Evolutionary conservation across 2,329 filamentous ascomycete genomes (phyloP).

Genomic region (Eutypella sp.): DNA sequence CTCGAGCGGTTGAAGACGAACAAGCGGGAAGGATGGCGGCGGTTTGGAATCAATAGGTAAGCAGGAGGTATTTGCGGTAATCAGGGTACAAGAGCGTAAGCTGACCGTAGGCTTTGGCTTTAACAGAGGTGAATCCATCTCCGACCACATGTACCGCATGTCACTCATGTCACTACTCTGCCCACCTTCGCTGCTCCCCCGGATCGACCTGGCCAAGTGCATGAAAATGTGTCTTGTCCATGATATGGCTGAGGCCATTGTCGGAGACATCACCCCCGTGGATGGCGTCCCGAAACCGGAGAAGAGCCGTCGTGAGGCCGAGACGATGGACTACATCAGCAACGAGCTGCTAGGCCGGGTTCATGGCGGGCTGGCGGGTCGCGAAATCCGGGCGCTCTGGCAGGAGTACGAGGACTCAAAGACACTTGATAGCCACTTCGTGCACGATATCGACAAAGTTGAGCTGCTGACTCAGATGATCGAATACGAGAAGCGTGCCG

Average conservation of each 20-base stretch:
- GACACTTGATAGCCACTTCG: slow-evolving; percentile 81
- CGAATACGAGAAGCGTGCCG: slow-evolving; percentile 78
- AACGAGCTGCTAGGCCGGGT: slow-evolving; percentile 67
- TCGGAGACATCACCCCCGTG: slow-evolving; percentile 94
- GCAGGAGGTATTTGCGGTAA: no score
- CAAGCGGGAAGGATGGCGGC: slow-evolving; percentile 91
- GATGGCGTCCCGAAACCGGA: slow-evolving; percentile 81
- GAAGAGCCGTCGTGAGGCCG: slow-evolving; percentile 80
- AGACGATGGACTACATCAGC: slow-evolving; percentile 90
- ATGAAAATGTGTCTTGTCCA: slow-evolving; percentile 94
- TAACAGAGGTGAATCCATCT: slow-evolving; percentile 75
- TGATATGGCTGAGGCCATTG: slow-evolving; percentile 94
- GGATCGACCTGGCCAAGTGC: slow-evolving; percentile 75
- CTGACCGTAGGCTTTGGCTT: neutral
- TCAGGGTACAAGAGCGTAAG: no score
- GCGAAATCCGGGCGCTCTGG: slow-evolving; percentile 76
- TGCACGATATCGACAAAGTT: slow-evolving; percentile 97
- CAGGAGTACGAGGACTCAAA: slow-evolving; percentile 89
- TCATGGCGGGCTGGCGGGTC: slow-evolving; percentile 62
- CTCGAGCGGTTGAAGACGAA: slow-evolving; percentile 93
- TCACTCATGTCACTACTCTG: slow-evolving; percentile 91
- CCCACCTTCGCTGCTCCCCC: slow-evolving; percentile 64
- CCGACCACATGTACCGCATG: slow-evolving; percentile 99
- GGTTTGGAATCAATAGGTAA: slow-evolving; percentile 69
- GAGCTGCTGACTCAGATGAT: slow-evolving; percentile 93